phyloP scores from a whole-genome alignment of 148 eudicot genomes.

The Nepenthes mirabilis region DNA sequence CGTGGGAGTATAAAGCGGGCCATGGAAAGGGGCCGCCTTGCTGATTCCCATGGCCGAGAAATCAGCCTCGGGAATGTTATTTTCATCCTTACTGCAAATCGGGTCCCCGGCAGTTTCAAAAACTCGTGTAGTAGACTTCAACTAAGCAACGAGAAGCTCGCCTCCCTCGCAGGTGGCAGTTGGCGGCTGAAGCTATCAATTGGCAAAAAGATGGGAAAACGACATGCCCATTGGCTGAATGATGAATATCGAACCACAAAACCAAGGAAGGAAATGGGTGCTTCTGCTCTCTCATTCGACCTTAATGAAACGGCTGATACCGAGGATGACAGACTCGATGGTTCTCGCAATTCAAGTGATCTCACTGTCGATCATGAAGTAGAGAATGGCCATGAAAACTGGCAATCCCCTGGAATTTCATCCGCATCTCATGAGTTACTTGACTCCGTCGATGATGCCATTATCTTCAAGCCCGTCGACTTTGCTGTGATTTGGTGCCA shows the following conservation, averaged over 20 bases:
- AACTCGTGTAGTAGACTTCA: constrained; percentile 8
- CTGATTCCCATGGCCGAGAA: constrained; percentile 88
- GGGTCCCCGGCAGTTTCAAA: constrained; percentile 7
- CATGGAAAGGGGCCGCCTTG: constrained; percentile 69
- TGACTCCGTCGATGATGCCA: constrained; percentile 37
- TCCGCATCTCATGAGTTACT: constrained; percentile 38
- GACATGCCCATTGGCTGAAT: constrained; percentile 45
- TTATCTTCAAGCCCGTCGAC: constrained; percentile 62
- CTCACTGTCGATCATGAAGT: constrained; percentile 65
- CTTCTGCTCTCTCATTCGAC: constrained; percentile 36
- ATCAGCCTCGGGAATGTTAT: constrained; percentile 75
- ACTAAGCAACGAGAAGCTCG: constrained; percentile 50
- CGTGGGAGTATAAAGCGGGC: constrained; percentile 74
- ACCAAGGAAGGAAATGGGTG: constrained; percentile 37
- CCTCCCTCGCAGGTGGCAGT: constrained; percentile 33
- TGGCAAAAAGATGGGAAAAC: constrained; percentile 37
- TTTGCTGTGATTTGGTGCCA: constrained; percentile 26
- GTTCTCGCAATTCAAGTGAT: constrained; percentile 69
- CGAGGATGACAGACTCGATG: constrained; percentile 51
- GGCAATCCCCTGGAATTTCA: constrained; percentile 1
- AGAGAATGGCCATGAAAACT: constrained; percentile 25
- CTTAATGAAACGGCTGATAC: constrained; percentile 53
- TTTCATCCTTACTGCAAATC: constrained; percentile 51
- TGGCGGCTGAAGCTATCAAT: constrained; percentile 63
- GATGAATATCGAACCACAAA: constrained; percentile 32